phyloP scores from a whole-genome alignment of 2,329 filamentous ascomycete species.

The Hypoxylon sp. region DNA sequence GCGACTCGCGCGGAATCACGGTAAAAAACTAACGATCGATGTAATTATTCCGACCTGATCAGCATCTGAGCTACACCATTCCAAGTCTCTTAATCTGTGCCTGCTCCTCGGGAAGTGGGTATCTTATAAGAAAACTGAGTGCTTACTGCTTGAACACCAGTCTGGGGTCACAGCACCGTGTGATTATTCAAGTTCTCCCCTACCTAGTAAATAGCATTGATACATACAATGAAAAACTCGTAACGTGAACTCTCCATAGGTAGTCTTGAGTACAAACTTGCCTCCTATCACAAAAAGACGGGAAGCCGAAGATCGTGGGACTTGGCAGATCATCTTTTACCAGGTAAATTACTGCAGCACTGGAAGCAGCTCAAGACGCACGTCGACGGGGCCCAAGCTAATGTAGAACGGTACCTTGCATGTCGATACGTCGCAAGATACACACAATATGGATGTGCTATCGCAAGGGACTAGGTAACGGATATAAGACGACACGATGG shows the following conservation, averaged over 20 bases:
- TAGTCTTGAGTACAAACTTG: neutral
- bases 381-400: constrained; percentile 19
- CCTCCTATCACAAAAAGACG: neutral
- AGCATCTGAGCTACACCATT: neutral
- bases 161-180: neutral
- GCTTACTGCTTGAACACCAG: neutral
- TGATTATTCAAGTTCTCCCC: too few species aligned
- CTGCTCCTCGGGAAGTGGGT: neutral
- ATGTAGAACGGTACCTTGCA: constrained; percentile 35
- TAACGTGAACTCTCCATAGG: neutral
- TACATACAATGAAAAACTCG: neutral
- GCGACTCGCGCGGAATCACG: neutral
- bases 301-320: neutral
- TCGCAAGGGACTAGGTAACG: constrained; percentile 5
- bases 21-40: constrained; percentile 7
- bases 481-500: constrained; percentile 10
- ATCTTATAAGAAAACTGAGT: neutral
- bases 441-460: constrained; percentile 12
- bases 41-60: constrained; percentile 16
- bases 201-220: neutral
- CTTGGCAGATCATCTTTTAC: constrained; percentile 7
- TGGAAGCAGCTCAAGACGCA: constrained; percentile 20
- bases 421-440: constrained; percentile 13
- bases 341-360: constrained; percentile 1
- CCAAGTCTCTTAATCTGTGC: neutral